phyloP scores from a whole-genome alignment of 169 alveolate species.

The Eimeria zaria region DNA sequence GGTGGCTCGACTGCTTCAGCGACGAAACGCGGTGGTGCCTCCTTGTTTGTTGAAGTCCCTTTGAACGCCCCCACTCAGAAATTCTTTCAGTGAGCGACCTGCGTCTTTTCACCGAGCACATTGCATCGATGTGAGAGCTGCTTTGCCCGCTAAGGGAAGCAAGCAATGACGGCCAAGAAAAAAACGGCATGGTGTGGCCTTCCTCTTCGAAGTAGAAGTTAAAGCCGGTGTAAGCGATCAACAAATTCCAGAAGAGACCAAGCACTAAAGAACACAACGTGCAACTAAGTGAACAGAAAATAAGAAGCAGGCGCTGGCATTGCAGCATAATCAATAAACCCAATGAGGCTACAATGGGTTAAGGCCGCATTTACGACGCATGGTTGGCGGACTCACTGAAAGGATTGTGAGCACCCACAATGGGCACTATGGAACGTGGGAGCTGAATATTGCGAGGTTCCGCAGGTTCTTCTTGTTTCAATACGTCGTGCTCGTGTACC shows the following conservation, averaged over 20 bases:
- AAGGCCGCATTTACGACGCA: not conserved
- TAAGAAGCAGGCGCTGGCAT: not conserved
- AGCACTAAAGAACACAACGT: not conserved
- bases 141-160: conserved; percentile 13
- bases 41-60: not conserved
- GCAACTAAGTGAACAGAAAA: not conserved
- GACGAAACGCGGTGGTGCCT: not conserved
- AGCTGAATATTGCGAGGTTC: not conserved
- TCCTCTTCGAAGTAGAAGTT: conserved; percentile 54
- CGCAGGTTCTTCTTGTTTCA: not conserved
- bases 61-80: not conserved
- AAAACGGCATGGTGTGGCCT: not conserved
- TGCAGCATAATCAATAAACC: not conserved
- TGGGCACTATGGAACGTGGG: conserved; percentile 55
- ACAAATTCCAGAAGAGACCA: conserved; percentile 61
- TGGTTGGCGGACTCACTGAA: conserved; percentile 5
- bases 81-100: conserved; percentile 1
- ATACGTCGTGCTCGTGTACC: not conserved
- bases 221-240: conserved; percentile 57
- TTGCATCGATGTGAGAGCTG: conserved; percentile 70
- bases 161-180: conserved; percentile 57
- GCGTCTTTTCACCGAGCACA: conserved; percentile 63
- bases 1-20: conserved; percentile 43
- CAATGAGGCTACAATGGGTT: not conserved
- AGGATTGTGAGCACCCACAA: conserved; percentile 59